These are phyloP conservation scores for Lophiostoma macrostomum DNA, from an alignment of 495 filamentous ascomycete species.

Conservation along the genomic window DNA sequence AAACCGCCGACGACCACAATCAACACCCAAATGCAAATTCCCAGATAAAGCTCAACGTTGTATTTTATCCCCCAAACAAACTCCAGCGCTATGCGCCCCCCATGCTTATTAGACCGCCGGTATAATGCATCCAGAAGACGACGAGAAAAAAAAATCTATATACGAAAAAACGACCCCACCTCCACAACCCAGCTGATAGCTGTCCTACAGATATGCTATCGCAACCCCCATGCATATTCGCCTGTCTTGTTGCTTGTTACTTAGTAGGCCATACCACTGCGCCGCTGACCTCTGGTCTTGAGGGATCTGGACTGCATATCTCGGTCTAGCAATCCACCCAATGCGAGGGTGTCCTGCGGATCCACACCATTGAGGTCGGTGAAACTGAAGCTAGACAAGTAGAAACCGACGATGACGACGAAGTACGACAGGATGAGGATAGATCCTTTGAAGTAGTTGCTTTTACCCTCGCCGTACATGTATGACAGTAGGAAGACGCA, in stretches of 20 bases:
- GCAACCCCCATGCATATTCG: too few relatives aligned
- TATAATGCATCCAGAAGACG: too few relatives aligned
- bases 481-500: constrained; percentile 97
- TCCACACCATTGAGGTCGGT: constrained; percentile 59
- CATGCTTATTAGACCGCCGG: too few relatives aligned
- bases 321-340: constrained; percentile 24
- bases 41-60: background rate
- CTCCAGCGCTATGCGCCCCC: constrained; percentile 21
- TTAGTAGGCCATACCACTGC: constrained; percentile 16
- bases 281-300: constrained; percentile 18
- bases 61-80: background rate
- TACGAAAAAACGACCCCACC: too few relatives aligned
- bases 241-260: background rate
- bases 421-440: constrained; percentile 92
- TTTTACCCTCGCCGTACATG: constrained; percentile 98
- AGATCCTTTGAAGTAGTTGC: constrained; percentile 89
- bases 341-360: constrained; percentile 26
- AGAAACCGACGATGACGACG: constrained; percentile 89
- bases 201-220: too few relatives aligned
- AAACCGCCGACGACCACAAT: too few relatives aligned
- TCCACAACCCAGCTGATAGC: too few relatives aligned
- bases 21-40: background rate
- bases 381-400: constrained; percentile 75
- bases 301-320: constrained; percentile 27
- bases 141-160: too few relatives aligned